Base-by-base conservation (phyloP, 2,329 filamentous ascomycete species). In the Camillea tinctor region DNA sequence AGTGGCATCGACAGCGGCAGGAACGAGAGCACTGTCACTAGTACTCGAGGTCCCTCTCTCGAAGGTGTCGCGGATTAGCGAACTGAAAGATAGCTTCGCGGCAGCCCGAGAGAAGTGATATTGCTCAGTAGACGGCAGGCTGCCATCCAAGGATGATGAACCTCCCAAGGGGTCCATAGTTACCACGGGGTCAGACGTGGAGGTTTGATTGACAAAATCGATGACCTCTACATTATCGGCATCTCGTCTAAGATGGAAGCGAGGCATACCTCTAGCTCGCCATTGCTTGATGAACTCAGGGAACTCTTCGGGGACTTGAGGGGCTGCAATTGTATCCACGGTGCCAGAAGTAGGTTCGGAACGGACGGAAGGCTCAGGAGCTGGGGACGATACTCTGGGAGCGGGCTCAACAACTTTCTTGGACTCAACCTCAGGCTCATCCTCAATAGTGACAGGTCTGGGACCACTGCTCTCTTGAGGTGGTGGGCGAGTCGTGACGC, bases 401-500 rank as follows among this genome's bases (percentile, higher is more conserved):
- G 36, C 24, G 30, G 20, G n/a, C 19, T 60, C 58, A 48, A 51
- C n/a, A 20, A 56, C 55, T 7, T 59, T 55, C 40, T 63, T 61
- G 20, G 54, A 23, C 21, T 63, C 60, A 19, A 60, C 54, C 44
- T 70, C 66, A 8, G 73, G 74, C 49, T 79, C 80, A 59, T 85
- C 81, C 67, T 88, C 81, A 57, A 83, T 76, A 6, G 80, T 79
- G 50, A 81, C 79, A 13, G 79, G 73, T 69, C 77, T 75, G 19
- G 78, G 76, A 5, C 64, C 63, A 11, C 67, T 63, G 60, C 68
- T 76, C 64, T 72, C 71, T 58, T 77, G 74, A 7, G 71, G 65
- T 17, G 74, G 59, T 50, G 59, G 64, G 49, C 75, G 73, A 36
- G 83, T 70, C 17, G 85, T 88, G 44, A 91, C 89, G 67, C 88